phyloP scores from a whole-genome alignment of 176 grass and related monocot genomes.

The Carex scoparia region DNA sequence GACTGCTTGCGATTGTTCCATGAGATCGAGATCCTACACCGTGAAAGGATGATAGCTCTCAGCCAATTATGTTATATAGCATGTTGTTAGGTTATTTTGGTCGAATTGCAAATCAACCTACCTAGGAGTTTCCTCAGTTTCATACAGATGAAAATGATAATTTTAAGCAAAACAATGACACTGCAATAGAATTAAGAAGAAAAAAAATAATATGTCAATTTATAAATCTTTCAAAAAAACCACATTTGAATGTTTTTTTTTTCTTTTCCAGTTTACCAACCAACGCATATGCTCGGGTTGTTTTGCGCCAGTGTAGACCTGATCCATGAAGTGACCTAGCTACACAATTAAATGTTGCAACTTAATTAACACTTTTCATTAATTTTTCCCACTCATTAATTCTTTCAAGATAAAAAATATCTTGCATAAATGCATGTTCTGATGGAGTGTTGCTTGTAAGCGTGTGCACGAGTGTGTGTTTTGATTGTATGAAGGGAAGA shows the following conservation, averaged over 20 bases:
- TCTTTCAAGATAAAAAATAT: background rate
- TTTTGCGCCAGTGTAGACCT: background rate
- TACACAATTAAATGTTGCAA: background rate
- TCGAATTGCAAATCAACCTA: background rate
- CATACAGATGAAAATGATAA: constrained; percentile 1
- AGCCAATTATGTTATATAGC: background rate
- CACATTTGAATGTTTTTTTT: background rate
- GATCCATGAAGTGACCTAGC: background rate
- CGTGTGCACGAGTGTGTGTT: background rate
- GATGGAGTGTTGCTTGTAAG: background rate
- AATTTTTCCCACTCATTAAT: background rate
- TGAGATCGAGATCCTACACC: background rate
- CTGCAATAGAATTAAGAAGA: background rate
- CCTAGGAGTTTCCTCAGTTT: background rate
- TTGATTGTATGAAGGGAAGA: background rate
- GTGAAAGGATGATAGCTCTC: background rate
- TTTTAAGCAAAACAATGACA: background rate
- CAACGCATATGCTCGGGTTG: too few species aligned
- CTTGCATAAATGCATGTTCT: background rate
- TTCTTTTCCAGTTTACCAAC: background rate
- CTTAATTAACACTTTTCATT: background rate
- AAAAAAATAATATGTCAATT: background rate
- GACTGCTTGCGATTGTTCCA: background rate
- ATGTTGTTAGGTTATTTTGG: background rate
- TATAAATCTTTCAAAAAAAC: background rate